Base-by-base conservation (phyloP, 257 asterid species). In the Voacanga thouarsii region DNA sequence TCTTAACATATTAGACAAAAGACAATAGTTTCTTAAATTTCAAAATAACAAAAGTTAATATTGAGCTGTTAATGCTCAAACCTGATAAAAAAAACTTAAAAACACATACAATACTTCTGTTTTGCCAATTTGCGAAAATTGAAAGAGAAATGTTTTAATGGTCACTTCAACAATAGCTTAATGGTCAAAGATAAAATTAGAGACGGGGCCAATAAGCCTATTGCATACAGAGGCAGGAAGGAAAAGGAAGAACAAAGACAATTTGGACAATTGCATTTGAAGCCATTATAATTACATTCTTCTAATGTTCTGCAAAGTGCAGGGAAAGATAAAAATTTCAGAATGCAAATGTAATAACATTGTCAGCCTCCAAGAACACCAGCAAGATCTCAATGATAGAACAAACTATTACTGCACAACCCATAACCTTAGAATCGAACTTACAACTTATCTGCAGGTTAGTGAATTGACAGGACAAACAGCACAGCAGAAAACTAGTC, bases 361-460 rank as follows among this genome's bases (percentile, higher is more conserved):
- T 65, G 67, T 41, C 71, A 75, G 69, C 80, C 83, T 72, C 75
- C 78, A 68, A 77, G 77, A 66, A 65, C 21, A 50, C 64, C 51
- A 72, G 77, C 83, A 85, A 80, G 76, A 72, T 68, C 65, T 30
- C 51, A 47, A 76, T 77, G 61, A 73, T 51, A 76, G 68, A 59
- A 74, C 64, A 24, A 23, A 47, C 76, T 74, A 65, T 49, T 71
- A 45, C 84, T 75, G 74, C 86, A 88, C 79, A 86, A 73, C 49
- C 71, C 74, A 60, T 75, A 56, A 26, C 68, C 76, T 50, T 23
- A 65, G 61, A 12, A 39, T 72, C 56, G 71, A 78, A 80, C 83
- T 74, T 71, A 77, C 82, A 81, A 80, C 66, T 73, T 80, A 75
- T 51, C 66, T 53, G 73, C 41, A 75, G 75, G 89, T 81, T 73